Conservation (phyloP, 495 filamentous ascomycete genomes). For the Trichoderma parareesei region DNA sequence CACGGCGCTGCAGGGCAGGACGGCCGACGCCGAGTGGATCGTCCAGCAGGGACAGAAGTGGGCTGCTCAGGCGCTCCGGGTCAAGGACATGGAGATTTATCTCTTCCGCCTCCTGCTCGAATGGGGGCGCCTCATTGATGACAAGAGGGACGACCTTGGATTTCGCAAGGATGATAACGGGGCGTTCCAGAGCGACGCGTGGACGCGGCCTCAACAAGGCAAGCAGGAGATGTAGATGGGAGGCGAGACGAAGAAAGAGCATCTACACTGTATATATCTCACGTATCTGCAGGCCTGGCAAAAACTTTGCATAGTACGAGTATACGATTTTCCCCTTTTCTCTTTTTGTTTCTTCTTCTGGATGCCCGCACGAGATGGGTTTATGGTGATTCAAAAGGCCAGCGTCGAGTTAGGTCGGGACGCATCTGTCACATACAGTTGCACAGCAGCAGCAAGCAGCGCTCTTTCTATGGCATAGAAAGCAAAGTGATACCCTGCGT, state of each 20-base stretch:
- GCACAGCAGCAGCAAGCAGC: not conserved
- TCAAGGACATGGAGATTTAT: constrained; percentile 79
- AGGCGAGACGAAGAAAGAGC: not conserved
- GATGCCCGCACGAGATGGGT: not conserved
- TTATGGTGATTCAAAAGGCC: not conserved
- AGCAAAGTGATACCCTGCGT: not conserved
- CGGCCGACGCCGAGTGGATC: constrained; percentile 46
- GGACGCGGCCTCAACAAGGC: not conserved
- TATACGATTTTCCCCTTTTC: not conserved
- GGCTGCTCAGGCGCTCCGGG: constrained; percentile 56
- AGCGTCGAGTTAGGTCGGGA: not conserved
- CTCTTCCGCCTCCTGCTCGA: constrained; percentile 71
- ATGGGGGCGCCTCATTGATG: constrained; percentile 60
- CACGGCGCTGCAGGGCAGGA: constrained; percentile 23
- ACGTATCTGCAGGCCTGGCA: too few relatives aligned
- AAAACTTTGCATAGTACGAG: not conserved
- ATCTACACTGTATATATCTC: too few relatives aligned
- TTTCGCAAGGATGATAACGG: constrained; percentile 26
- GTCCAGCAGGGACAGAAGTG: constrained; percentile 59
- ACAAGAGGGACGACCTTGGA: constrained; percentile 50
- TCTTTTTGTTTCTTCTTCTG: not conserved
- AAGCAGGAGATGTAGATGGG: not conserved
- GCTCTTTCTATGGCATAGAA: not conserved
- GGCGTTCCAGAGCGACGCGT: not conserved
- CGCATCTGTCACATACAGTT: constrained; percentile 4